Evolutionary conservation across 2,329 filamentous ascomycete species (phyloP), one percentile per base, ranked within the genome.

Genomic region (Aspergillus cejpii): DNA sequence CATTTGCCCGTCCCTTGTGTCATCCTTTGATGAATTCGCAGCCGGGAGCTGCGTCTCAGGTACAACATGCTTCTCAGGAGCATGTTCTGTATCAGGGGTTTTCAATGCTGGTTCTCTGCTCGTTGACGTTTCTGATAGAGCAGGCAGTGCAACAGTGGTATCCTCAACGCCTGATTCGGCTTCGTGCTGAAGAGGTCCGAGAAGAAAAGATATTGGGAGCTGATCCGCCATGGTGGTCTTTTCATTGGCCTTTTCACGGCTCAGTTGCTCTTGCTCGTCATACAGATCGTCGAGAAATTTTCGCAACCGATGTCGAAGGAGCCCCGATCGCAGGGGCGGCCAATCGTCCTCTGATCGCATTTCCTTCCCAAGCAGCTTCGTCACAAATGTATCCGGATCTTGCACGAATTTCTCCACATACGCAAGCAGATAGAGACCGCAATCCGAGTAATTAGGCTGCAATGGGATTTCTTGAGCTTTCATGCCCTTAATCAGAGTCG

Each of bases 401-500:
- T 80, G 74, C 12, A 94, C 75, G 51, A 98, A 95, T 51, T 85
- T 81, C 52, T 88, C 79, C 42, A 94, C 74, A 58, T 97, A 98
- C 2, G 83, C 85, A 3, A 96, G 71, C 2, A 97, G 71, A 56
- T 85, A 98, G 0, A 96, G 71, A 6, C 92, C 92, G 58, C 92
- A 98, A 62, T 98, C 92, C 49, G 80, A 90, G 55, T 77, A 85
- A 60, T 98, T 97, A 39, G 79, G 69, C 64, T 98, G 92, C 49
- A 78, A 70, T 0, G 92, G 91, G 11, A 96, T 83, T 6, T 77
- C 74, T 48, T 79, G 84, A 3, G 86, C 87, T 29, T 81, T 88
- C 72, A 86, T 81, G 3, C 78, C 80, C 50, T 73, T 71, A 43
- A 80, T 66, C 8, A 67, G 56, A 4, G 62, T 64, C n/a, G 65